Evolutionary conservation across 2,329 filamentous ascomycete genomes (phyloP).

Genomic region (Diaporthe australafricana): DNA sequence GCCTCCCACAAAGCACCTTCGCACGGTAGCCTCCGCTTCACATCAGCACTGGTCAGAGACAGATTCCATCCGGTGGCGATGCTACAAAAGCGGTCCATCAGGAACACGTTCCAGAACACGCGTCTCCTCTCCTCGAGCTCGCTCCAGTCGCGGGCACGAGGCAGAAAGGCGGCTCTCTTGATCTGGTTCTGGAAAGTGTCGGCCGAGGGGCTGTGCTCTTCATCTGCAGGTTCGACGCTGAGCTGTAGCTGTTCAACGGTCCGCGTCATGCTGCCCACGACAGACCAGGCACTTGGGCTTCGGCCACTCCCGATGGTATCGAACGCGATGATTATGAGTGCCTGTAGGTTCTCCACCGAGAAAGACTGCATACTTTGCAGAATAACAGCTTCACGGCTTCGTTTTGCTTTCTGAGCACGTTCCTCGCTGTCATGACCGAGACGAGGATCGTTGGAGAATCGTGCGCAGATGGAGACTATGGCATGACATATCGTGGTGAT

Average conservation of each 20-base stretch:
- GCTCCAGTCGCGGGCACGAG: slow-evolving; percentile 46
- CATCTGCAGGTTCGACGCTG: slow-evolving; percentile 44
- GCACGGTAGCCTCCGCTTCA: slow-evolving; percentile 51
- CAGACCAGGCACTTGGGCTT: slow-evolving; percentile 50
- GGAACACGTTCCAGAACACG: slow-evolving; percentile 56
- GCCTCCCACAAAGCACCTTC: slow-evolving; percentile 53
- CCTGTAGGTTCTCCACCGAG: slow-evolving; percentile 50
- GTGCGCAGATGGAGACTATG: slow-evolving; percentile 46
- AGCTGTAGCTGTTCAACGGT: slow-evolving; percentile 53
- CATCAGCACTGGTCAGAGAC: slow-evolving; percentile 50
- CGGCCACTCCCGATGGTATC: slow-evolving; percentile 51
- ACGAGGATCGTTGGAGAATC: slow-evolving; percentile 43
- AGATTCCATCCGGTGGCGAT: slow-evolving; percentile 54
- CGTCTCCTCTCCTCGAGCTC: slow-evolving; percentile 53
- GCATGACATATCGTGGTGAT: slow-evolving; percentile 51
- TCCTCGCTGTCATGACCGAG: slow-evolving; percentile 42
- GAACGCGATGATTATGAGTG: slow-evolving; percentile 50
- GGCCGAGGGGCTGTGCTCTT: slow-evolving; percentile 39
- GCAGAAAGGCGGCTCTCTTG: slow-evolving; percentile 50
- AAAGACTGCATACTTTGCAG: slow-evolving; percentile 50
- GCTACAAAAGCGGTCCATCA: slow-evolving; percentile 54
- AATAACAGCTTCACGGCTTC: slow-evolving; percentile 47
- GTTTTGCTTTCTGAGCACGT: slow-evolving; percentile 37
- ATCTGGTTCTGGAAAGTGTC: slow-evolving; percentile 47
- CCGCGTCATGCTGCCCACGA: slow-evolving; percentile 52